Conservation (phyloP, 495 filamentous ascomycete genomes). For the Penicillium turbatum region DNA sequence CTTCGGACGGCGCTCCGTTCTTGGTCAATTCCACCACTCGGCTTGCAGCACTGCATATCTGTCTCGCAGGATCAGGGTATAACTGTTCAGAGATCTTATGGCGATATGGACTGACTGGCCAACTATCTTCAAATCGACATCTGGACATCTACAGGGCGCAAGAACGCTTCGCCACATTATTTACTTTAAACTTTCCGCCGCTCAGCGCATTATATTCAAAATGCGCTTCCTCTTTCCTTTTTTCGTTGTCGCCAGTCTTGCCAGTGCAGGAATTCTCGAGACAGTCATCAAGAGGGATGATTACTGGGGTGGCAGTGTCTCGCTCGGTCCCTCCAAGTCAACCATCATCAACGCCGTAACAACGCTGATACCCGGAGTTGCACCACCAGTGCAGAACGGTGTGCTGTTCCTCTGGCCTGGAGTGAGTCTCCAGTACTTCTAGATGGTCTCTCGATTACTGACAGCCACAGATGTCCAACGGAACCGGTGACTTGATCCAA, state of each 20-base stretch:
- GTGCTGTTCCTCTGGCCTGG: conserved; percentile 42
- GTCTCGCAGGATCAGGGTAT: neutral
- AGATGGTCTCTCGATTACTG: too few species aligned
- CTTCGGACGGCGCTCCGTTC: neutral
- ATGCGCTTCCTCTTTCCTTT: conserved; percentile 10
- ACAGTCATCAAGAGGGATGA: conserved; percentile 23
- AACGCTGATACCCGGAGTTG: conserved; percentile 37
- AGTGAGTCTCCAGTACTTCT: neutral
- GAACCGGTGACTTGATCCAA: conserved; percentile 41
- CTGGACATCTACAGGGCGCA: neutral
- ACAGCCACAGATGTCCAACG: conserved; percentile 34
- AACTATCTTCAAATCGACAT: too few species aligned
- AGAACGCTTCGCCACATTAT: neutral
- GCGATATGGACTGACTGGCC: too few species aligned
- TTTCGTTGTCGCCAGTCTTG: conserved; percentile 5
- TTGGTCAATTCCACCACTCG: conserved; percentile 1
- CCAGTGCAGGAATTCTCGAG: conserved; percentile 4
- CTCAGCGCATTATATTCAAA: neutral
- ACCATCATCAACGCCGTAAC: conserved; percentile 39
- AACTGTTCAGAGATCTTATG: neutral
- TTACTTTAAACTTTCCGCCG: neutral
- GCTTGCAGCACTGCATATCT: neutral
- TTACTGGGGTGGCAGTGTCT: conserved; percentile 37
- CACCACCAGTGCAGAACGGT: conserved; percentile 34
- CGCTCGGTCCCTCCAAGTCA: conserved; percentile 38